A percentile compares a stretch with the other conserved stretches of the same genome.
These are phyloP conservation scores for Phytophthora sansomeana DNA, from an alignment of 352 stramenopile genomes.

Conservation along the genomic window DNA sequence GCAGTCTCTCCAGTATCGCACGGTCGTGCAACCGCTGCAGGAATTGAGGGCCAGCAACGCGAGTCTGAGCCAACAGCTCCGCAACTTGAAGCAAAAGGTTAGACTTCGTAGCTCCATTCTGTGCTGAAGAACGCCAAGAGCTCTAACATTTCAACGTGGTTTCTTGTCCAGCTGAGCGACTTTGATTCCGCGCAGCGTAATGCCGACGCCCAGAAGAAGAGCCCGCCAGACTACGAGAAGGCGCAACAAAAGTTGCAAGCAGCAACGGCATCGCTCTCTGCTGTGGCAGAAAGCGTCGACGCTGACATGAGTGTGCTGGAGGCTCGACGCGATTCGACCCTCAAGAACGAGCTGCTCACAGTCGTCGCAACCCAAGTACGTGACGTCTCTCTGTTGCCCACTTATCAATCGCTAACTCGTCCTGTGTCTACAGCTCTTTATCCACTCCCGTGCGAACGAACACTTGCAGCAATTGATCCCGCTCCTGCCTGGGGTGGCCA, in stretches of 20 bases:
- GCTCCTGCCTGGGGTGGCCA: constrained; percentile 68
- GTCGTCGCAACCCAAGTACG: constrained; percentile 72
- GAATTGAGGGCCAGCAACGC: constrained; percentile 51
- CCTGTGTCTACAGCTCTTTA: constrained; percentile 46
- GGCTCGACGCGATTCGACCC: constrained; percentile 59
- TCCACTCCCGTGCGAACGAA: constrained; percentile 66
- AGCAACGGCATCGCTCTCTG: constrained; percentile 55
- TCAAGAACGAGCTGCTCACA: constrained; percentile 84
- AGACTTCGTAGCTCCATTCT: background rate
- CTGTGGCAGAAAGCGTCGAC: constrained; percentile 72
- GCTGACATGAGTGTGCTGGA: constrained; percentile 70
- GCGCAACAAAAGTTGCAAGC: constrained; percentile 63
- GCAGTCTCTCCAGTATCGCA: constrained; percentile 55
- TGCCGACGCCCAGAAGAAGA: constrained; percentile 66
- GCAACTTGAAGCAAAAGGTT: constrained; percentile 62
- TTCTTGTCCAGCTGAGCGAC: constrained; percentile 61
- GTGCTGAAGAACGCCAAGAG: too few relatives aligned
- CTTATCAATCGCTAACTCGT: background rate
- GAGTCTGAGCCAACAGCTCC: constrained; percentile 51
- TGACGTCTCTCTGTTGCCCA: background rate
- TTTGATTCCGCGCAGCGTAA: constrained; percentile 77
- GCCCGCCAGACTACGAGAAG: constrained; percentile 73
- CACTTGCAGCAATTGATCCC: constrained; percentile 82
- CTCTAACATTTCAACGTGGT: background rate
- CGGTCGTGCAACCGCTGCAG: constrained; percentile 53